These are phyloP conservation scores for Clonostachys byssicola DNA, from an alignment of 2,329 filamentous ascomycete species.

Conservation along the genomic window DNA sequence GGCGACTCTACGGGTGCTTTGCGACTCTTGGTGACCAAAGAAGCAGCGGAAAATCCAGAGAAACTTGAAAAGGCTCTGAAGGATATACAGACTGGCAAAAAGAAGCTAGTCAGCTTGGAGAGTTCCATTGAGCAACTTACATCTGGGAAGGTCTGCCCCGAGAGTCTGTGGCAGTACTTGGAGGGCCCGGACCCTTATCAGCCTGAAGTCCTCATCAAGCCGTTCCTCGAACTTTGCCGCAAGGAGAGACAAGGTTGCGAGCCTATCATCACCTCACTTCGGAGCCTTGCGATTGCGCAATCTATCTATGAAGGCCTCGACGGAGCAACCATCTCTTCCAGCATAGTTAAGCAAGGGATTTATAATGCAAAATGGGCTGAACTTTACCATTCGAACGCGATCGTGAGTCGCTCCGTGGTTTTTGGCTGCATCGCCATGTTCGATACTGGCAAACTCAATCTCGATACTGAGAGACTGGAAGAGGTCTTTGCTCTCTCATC, in stretches of 20 bases:
- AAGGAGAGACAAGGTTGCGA: background rate
- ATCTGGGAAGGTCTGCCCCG: background rate
- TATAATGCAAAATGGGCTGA: background rate
- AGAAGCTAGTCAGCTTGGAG: background rate
- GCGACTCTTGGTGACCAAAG: background rate
- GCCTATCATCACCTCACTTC: background rate
- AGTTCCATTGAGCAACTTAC: background rate
- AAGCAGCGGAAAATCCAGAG: background rate
- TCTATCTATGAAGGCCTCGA: background rate
- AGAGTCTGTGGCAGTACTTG: background rate
- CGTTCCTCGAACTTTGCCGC: background rate
- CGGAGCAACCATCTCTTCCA: background rate
- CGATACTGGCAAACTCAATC: background rate
- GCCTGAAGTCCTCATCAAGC: background rate
- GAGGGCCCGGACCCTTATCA: background rate
- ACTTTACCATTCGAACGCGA: background rate
- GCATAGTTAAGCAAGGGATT: background rate
- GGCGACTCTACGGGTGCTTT: background rate
- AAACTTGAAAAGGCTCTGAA: background rate
- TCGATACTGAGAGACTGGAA: background rate
- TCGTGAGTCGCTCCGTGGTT: background rate
- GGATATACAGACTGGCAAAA: background rate
- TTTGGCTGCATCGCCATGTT: constrained; percentile 1
- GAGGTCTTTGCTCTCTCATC: background rate
- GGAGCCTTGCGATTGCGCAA: background rate